Evolutionary conservation across 768 basidiomycete species (phyloP).

Genomic region (Kwoniella bestiolae): DNA sequence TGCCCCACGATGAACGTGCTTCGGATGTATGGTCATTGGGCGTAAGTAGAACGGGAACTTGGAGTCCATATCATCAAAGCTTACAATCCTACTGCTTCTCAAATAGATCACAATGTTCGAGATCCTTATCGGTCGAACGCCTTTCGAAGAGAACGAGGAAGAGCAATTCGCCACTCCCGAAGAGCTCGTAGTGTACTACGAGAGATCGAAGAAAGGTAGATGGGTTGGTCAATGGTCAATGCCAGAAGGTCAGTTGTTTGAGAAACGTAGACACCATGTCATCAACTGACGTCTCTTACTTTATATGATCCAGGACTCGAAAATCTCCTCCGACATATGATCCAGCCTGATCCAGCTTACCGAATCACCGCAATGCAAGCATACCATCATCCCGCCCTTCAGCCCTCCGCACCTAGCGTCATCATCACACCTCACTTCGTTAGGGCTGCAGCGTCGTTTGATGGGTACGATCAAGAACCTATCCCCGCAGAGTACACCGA

Average conservation of each 20-base stretch:
- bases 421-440: constrained; percentile 57
- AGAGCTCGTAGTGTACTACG: constrained; percentile 84
- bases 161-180: constrained; percentile 79
- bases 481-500: constrained; percentile 18
- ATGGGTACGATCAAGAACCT: constrained; percentile 21
- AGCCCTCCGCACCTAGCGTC: constrained; percentile 33
- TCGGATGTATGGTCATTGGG: constrained; percentile 65
- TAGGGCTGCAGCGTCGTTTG: constrained; percentile 46
- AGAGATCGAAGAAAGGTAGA: constrained; percentile 73
- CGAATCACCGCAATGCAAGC: constrained; percentile 49
- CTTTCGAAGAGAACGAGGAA: constrained; percentile 70
- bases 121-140: constrained; percentile 86
- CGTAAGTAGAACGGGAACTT: constrained; percentile 40
- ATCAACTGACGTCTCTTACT: not conserved
- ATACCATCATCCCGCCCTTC: constrained; percentile 51
- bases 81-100: constrained; percentile 59
- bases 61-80: too few species aligned
- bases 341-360: constrained; percentile 43
- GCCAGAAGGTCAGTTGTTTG: constrained; percentile 60
- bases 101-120: constrained; percentile 84
- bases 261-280: not conserved
- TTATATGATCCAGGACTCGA: constrained; percentile 41
- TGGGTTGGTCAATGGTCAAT: constrained; percentile 85
- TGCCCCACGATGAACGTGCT: constrained; percentile 90
- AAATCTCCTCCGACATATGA: constrained; percentile 47